Evolutionary conservation across 2,329 filamentous ascomycete genomes (phyloP), one percentile per base, ranked within the genome.

Genomic region (Didymella segeticola): DNA sequence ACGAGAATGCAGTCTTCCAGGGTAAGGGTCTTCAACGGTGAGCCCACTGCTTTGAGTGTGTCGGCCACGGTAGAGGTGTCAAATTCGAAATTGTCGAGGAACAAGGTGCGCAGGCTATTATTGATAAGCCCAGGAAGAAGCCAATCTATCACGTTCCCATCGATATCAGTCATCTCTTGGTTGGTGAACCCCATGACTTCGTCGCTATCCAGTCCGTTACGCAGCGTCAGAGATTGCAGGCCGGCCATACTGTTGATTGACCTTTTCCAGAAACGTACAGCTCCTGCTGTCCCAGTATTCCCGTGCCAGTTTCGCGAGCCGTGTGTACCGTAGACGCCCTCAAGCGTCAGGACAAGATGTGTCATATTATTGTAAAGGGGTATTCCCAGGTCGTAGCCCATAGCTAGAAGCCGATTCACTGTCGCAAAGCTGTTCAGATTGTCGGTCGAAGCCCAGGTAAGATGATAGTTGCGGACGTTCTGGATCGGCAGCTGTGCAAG

Each of bases 351-450:
- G 19, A 15, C 19, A 15, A 34, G 31, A 34, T 11, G 15, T 34
- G n/a, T 31, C 29, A 31, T 31, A 11, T 34, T 12, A 11, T 17
- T 34, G 29, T 5, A 19, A 5, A 11, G 5, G 6, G 5, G 15
- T 6, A 34, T 5, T 19, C 5, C 31, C 3, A 34, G 4, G 11
- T 17, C 12, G 11, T 34, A 34, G 22, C 37, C 15, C 22, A 41
- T 4, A 12, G 26, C 36, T 11, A 61, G 52, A 4, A 64, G 43
- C 5, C 51, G 50, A 30, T 62, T 64, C 38, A 61, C 45, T 2
- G 53, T 62, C n/a, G 56, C 47, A 27, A 51, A 50, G 8, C 47
- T 43, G 25, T 55, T 61, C 30, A 61, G 49, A 23, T 57, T 58
- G 43, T 63, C 61, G 17, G 47, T 37, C 23, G 61, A 58, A 14